Base-by-base conservation (phyloP, 208 protist species). In the Entamoeba invadens region DNA sequence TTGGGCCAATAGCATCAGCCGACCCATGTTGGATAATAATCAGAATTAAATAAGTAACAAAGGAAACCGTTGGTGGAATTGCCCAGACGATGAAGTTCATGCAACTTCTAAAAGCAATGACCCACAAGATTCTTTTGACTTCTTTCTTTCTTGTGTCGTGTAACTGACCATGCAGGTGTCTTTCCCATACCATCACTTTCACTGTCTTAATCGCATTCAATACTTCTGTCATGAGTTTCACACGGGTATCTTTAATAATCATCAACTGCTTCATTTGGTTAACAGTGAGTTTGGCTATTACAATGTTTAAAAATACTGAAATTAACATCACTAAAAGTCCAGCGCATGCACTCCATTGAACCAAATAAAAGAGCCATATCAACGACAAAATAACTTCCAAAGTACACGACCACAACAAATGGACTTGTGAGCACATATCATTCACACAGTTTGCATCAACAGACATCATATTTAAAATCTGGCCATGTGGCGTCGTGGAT, bases 101-200 rank as follows among this genome's bases (percentile, higher is more conserved):
- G 35, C 92, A 47, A 87, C 38, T 21, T 46, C n/a, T 42, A 1
- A 95, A 38, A 31, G 46, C 18, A 44, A 21, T 44, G 45, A 91
- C 38, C 14, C 8, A 42, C 4, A 42, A 45, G n/a, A 91, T 91
- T 45, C n/a, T n/a, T 45, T 12, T 45, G 4, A 91, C 31, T 46
- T 95, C 95, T n/a, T 92, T 44, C 38, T 91, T 44, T 91, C 94
- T 46, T n/a, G 47, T 72, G 6, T 95, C 72, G 18, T 93, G 31
- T 35, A 97, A 51, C 44, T 51, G 38, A 18, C 45, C 47, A 4
- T 94, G 47, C 45, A 97, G 96, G 2, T 93, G 45, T 3, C 94
- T 45, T 57, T 97, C 97, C 94, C 95, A 97, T 12, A 94, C 96
- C 93, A 95, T 96, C 3, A 97, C 46, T 93, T 97, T 97, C 44